These are phyloP conservation scores for Casuarina cunninghamiana DNA, from an alignment of 306 rosid species.

Conservation along the genomic window DNA sequence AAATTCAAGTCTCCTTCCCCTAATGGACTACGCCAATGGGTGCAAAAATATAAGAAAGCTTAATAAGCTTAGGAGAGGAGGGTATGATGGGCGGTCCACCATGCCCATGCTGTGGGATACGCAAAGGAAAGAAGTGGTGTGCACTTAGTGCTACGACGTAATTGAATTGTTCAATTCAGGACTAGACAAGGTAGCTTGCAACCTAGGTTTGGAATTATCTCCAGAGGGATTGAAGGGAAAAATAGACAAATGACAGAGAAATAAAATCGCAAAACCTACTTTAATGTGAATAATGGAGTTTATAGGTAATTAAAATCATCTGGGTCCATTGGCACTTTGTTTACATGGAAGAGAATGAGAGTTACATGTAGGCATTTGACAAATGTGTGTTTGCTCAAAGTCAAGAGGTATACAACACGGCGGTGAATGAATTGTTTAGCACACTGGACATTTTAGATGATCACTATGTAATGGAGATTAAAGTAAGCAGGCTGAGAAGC, in stretches of 20 bases:
- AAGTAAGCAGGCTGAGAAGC: no score
- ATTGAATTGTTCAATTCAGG: conserved; percentile 68
- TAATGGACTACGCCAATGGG: neutral
- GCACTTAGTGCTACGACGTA: conserved; percentile 84
- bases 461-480: no score
- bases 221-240: conserved; percentile 57
- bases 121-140: conserved; percentile 63
- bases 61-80: conserved; percentile 44
- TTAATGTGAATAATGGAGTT: conserved; percentile 85
- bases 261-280: conserved; percentile 72
- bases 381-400: no score
- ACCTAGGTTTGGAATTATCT: conserved; percentile 67
- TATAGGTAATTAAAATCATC: conserved; percentile 71
- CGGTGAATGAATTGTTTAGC: no score
- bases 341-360: no score
- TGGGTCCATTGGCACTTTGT: no score
- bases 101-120: conserved; percentile 70
- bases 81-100: conserved; percentile 32
- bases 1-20: no score
- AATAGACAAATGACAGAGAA: no score
- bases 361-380: no score
- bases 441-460: no score
- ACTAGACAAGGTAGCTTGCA: conserved; percentile 56
- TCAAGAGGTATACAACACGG: no score
- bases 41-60: neutral